phyloP scores from a whole-genome alignment of 1,284 basidiomycete species.

The Heterobasidion parviporum region DNA sequence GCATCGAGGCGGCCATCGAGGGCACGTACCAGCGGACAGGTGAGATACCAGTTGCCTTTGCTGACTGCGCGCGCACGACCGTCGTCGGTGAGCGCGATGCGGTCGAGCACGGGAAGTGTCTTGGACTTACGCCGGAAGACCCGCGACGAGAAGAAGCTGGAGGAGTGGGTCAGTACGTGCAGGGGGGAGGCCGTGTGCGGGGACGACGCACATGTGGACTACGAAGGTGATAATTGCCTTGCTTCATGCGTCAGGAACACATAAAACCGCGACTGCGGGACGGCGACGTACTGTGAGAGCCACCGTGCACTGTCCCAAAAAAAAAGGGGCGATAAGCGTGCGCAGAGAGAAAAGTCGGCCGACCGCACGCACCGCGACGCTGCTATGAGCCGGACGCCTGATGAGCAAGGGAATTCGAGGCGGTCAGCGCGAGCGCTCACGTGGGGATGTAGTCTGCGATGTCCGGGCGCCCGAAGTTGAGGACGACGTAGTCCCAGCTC shows the following conservation, averaged over 20 bases:
- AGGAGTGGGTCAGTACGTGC: not conserved
- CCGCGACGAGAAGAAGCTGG: slow-evolving; percentile 26
- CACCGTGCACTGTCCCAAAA: slow-evolving; percentile 42
- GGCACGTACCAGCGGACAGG: slow-evolving; percentile 27
- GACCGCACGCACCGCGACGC: not conserved
- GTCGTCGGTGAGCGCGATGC: not conserved
- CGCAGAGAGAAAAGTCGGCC: not conserved
- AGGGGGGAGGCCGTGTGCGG: not conserved
- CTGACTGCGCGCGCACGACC: slow-evolving; percentile 24
- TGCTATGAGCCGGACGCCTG: slow-evolving; percentile 28
- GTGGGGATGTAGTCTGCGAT: slow-evolving; percentile 28
- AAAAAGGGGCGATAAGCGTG: no score
- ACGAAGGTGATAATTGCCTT: slow-evolving; percentile 29
- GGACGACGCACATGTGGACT: slow-evolving; percentile 28
- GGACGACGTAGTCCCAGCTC: slow-evolving; percentile 31
- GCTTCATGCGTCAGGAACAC: slow-evolving; percentile 4
- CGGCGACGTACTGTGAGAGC: slow-evolving; percentile 24
- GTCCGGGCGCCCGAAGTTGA: slow-evolving; percentile 24
- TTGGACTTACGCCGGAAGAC: slow-evolving; percentile 28
- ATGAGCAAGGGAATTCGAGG: not conserved
- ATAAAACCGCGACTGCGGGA: slow-evolving; percentile 12
- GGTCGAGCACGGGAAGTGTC: not conserved
- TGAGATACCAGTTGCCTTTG: slow-evolving; percentile 26
- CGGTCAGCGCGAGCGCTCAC: slow-evolving; percentile 15
- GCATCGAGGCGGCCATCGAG: not conserved